Base-by-base conservation (phyloP, 139 green algal species). In the Coelastrella sp. region DNA sequence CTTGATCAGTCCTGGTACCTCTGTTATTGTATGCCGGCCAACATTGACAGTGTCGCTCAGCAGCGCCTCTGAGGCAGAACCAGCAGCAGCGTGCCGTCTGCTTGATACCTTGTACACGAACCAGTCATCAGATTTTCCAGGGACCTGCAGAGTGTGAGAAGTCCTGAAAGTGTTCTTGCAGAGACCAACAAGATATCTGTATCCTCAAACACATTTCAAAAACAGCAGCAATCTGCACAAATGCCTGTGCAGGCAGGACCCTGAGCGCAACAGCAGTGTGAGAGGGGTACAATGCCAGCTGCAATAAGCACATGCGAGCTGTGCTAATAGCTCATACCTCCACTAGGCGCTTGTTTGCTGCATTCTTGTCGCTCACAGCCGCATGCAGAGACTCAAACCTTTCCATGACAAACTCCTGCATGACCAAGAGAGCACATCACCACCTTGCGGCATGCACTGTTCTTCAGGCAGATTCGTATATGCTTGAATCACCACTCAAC, bases 331-430 rank as follows among this genome's bases (percentile, higher is more conserved):
- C 30, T 21, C 62, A 5, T 41, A 40, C 62, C 62, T 74, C 35
- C 35, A 88, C 83, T 67, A 92, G 71, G 2, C 68, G 74, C 68
- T 92, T 92, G 30, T 66, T 60, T 13, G 85, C 89, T n/a, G 86
- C 68, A 63, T 64, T 38, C 51, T 13, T 66, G 45, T 80, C 72
- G 7, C 45, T 48, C 72, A 80, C 45, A 32, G 75, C 75, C 4
- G 75, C 75, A 27, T 69, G 53, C 41, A 32, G 34, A 59, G 60
- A 27, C 86, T 91, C 87, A 43, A 91, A 57, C 0, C 87, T 62
- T 0, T 21, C 32, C 19, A 4, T 27, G 37, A 93, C 81, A 27
- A 93, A 53, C 75, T 82, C 73, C 41, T 40, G 43, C 75, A 82
- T 35, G 17, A 62, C 45, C 21, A n/a, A 53, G 67, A 27, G 21